Conservation (phyloP, 345 rosid genomes). For the Lepidium africanum region DNA sequence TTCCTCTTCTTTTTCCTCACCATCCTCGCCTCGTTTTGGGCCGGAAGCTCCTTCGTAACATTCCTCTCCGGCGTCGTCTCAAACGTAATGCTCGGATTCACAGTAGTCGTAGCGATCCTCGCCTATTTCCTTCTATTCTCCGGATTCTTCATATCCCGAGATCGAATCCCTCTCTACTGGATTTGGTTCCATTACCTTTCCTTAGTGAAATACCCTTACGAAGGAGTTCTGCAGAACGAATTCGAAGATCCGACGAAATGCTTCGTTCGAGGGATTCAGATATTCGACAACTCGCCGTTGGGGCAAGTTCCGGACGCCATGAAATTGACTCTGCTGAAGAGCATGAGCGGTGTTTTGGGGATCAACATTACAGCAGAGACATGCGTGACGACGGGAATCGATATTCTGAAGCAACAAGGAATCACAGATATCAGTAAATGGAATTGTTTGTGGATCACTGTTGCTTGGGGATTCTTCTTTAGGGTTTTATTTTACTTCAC, state of each 20-base stretch:
- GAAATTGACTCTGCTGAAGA: constrained; percentile 49
- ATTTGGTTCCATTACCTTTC: constrained; percentile 90
- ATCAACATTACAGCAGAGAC: constrained; percentile 51
- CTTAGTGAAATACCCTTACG: constrained; percentile 76
- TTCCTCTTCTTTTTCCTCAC: constrained; percentile 69
- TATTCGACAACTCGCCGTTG: constrained; percentile 73
- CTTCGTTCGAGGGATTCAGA: constrained; percentile 69
- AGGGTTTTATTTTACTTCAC: constrained; percentile 74
- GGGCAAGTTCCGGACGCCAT: constrained; percentile 32
- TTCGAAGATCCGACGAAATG: constrained; percentile 55
- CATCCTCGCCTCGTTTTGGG: constrained; percentile 78
- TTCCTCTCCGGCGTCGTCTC: constrained; percentile 86
- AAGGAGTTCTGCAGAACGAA: constrained; percentile 60
- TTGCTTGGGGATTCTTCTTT: constrained; percentile 93
- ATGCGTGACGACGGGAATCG: constrained; percentile 70
- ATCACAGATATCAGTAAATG: constrained; percentile 68
- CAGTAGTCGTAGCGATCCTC: constrained; percentile 66
- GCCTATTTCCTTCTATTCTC: constrained; percentile 89
- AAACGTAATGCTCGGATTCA: constrained; percentile 82
- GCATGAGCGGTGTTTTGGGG: constrained; percentile 58
- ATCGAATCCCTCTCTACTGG: constrained; percentile 78
- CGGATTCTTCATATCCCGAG: constrained; percentile 81
- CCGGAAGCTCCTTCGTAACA: constrained; percentile 87
- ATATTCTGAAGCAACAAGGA: constrained; percentile 59
- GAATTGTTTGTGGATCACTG: constrained; percentile 80